phyloP scores from a whole-genome alignment of 352 stramenopile genomes.

The Plasmopara halstedii region DNA sequence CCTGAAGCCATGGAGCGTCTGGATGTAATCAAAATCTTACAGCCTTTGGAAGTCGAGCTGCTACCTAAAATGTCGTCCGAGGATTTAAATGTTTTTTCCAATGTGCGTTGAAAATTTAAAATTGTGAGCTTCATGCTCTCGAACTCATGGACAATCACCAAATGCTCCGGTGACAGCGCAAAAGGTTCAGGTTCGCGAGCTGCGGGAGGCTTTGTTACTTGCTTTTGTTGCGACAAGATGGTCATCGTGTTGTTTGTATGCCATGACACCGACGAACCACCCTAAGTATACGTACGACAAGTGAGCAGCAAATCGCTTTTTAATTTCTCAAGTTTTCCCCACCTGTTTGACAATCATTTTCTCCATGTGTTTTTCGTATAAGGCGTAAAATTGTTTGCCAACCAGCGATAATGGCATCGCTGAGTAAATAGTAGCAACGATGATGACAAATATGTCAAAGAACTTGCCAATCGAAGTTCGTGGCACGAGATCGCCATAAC shows the following conservation, averaged over 20 bases:
- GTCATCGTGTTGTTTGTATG: constrained; percentile 31
- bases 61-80: constrained; percentile 25
- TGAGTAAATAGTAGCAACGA: constrained; percentile 60
- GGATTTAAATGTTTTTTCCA: constrained; percentile 33
- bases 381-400: constrained; percentile 57
- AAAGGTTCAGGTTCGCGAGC: constrained; percentile 19
- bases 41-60: constrained; percentile 8
- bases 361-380: constrained; percentile 64
- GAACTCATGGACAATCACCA: constrained; percentile 38
- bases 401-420: constrained; percentile 72
- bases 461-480: constrained; percentile 57
- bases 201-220: background rate
- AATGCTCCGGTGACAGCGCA: constrained; percentile 34
- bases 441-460: constrained; percentile 55
- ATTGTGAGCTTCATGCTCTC: constrained; percentile 41
- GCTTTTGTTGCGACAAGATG: constrained; percentile 18
- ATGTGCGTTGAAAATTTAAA: constrained; percentile 38
- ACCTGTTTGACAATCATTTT: constrained; percentile 53
- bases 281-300: constrained; percentile 16
- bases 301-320: background rate
- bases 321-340: background rate
- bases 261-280: constrained; percentile 50
- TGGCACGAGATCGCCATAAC: constrained; percentile 61
- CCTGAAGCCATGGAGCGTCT: constrained; percentile 7
- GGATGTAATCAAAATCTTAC: constrained; percentile 7